Percentiles rank a stretch among this genome's conserved stretches.
These are phyloP conservation scores for Colletotrichum sp. DNA, from an alignment of 2,329 filamentous ascomycete genomes.

Conservation along the genomic window DNA sequence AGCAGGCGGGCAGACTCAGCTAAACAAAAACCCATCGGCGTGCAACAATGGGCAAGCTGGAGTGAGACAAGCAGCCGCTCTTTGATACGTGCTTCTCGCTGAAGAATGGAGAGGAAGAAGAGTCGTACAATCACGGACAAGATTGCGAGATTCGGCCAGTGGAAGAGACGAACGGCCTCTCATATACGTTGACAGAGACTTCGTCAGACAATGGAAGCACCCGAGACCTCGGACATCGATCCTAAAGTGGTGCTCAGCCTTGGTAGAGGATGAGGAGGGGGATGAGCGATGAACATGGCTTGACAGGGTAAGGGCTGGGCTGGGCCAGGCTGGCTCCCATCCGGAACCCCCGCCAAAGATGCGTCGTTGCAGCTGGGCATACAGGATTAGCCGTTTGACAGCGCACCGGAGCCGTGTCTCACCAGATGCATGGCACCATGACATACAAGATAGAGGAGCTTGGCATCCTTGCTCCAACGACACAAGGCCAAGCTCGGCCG, in stretches of 20 bases:
- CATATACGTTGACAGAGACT: neutral
- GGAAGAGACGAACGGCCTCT: neutral
- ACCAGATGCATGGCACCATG: conserved; percentile 1
- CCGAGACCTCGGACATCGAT: neutral
- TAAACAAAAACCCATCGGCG: neutral
- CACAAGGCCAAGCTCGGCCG: conserved; percentile 1
- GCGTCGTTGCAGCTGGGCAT: neutral
- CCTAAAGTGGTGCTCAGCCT: neutral
- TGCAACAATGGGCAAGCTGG: neutral
- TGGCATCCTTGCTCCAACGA: neutral
- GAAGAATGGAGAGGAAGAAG: conserved; percentile 2
- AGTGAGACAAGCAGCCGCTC: neutral
- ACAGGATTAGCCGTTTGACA: conserved; percentile 2
- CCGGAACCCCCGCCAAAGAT: neutral
- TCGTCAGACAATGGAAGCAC: neutral
- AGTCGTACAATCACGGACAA: neutral
- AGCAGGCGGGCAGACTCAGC: neutral
- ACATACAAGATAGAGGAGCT: neutral
- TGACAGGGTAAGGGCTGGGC: neutral
- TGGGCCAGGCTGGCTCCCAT: neutral
- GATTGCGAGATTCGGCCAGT: neutral
- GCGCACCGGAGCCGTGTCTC: conserved; percentile 11
- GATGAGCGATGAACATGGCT: neutral
- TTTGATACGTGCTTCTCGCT: neutral
- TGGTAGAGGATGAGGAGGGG: neutral